Conservation (phyloP, 2,329 filamentous ascomycete species). For the Paramyrothecium roridum region DNA sequence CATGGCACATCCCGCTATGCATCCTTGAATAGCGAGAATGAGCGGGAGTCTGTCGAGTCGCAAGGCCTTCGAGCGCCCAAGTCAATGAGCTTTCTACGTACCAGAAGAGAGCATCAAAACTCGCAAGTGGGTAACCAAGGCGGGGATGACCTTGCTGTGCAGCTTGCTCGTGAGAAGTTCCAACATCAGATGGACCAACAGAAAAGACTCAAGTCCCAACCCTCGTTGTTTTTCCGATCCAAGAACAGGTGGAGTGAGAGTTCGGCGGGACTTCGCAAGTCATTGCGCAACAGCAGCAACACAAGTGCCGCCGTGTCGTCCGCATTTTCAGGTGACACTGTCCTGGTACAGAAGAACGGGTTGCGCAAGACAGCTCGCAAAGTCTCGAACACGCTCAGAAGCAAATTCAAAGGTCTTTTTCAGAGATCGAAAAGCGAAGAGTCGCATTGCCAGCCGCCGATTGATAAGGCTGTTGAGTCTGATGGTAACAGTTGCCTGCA, state of each 20-base stretch:
- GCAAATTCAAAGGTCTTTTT: slow-evolving; percentile 50
- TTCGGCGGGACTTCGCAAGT: slow-evolving; percentile 40
- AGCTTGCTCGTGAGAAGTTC: slow-evolving; percentile 32
- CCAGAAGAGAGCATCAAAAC: slow-evolving; percentile 20
- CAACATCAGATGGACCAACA: slow-evolving; percentile 30
- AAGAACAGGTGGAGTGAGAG: slow-evolving; percentile 29
- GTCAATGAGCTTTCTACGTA: slow-evolving; percentile 52
- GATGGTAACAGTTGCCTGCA: slow-evolving; percentile 26
- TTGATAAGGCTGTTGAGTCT: slow-evolving; percentile 11
- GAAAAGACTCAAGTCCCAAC: slow-evolving; percentile 31
- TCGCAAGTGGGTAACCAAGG: slow-evolving; percentile 11
- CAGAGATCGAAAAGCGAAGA: slow-evolving; percentile 18
- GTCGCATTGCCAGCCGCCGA: slow-evolving; percentile 3
- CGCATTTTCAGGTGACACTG: slow-evolving; percentile 19
- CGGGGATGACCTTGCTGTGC: slow-evolving; percentile 29
- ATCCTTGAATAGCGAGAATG: slow-evolving; percentile 22
- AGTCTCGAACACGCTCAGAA: slow-evolving; percentile 59
- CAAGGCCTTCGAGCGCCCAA: slow-evolving; percentile 41
- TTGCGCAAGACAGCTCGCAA: slow-evolving; percentile 55
- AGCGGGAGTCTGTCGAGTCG: slow-evolving; percentile 8
- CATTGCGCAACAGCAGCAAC: slow-evolving; percentile 46
- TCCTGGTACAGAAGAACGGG: slow-evolving; percentile 20
- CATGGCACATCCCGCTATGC: slow-evolving; percentile 6
- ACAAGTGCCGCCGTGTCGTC: slow-evolving; percentile 28
- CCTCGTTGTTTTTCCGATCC: slow-evolving; percentile 42